Evolutionary conservation across 768 basidiomycete species (phyloP).

Genomic region (Boletus pseudopeckii): DNA sequence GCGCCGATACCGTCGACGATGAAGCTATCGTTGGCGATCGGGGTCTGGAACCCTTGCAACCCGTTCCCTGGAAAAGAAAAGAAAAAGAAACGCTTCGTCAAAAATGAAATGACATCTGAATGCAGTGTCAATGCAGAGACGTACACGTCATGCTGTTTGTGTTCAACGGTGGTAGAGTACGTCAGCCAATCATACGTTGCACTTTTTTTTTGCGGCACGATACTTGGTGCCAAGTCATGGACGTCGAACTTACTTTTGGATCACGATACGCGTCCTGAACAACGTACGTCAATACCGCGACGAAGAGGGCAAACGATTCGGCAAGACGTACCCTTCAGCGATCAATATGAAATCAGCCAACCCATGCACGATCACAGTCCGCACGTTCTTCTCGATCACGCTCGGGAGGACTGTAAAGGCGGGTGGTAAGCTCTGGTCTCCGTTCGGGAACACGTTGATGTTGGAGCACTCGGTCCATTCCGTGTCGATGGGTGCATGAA

Average conservation of each 20-base stretch:
- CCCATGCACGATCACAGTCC: constrained; percentile 69
- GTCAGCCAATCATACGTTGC: too few relatives aligned
- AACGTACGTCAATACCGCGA: constrained; percentile 8
- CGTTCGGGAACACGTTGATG: constrained; percentile 55
- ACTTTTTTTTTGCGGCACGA: too few relatives aligned
- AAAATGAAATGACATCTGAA: neutral
- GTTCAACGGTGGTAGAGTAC: too few relatives aligned
- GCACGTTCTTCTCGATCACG: constrained; percentile 71
- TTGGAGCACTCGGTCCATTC: constrained; percentile 64
- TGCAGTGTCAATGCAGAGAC: constrained; percentile 5
- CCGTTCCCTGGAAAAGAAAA: constrained; percentile 45
- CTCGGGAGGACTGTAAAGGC: constrained; percentile 64
- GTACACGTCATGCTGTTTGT: too few relatives aligned
- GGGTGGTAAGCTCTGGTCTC: constrained; percentile 60
- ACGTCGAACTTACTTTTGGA: constrained; percentile 53
- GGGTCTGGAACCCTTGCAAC: constrained; percentile 69
- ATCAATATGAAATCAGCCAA: constrained; percentile 72
- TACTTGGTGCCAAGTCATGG: neutral
- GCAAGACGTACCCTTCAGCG: constrained; percentile 57
- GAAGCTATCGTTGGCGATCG: constrained; percentile 63
- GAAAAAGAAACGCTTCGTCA: neutral
- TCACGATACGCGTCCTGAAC: constrained; percentile 53
- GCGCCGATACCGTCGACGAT: constrained; percentile 69
- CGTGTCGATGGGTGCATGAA: constrained; percentile 64
- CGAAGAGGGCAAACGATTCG: neutral